These are phyloP conservation scores for Spathaspora arborariae DNA, from an alignment of 805 yeast species.

Conservation along the genomic window DNA sequence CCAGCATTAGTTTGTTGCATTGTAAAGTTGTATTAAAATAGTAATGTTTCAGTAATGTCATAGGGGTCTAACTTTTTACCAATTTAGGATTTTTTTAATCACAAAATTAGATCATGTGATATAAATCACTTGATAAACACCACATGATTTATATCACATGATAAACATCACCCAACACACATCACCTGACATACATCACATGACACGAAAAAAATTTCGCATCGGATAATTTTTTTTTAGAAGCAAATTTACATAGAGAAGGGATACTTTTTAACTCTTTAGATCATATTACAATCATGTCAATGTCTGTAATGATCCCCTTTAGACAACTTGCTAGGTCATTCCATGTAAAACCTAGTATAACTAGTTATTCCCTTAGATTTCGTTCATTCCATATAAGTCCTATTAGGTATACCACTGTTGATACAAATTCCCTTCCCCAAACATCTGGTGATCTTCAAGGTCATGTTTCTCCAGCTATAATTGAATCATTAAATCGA, in stretches of 20 bases:
- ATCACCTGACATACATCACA: not conserved
- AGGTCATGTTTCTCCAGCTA: constrained; percentile 10
- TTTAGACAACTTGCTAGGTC: not conserved
- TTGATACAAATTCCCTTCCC: not conserved
- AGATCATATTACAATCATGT: not conserved
- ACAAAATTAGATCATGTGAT: not conserved
- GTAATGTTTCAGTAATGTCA: too few species aligned
- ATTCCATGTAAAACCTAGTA: not conserved
- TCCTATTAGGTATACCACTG: not conserved
- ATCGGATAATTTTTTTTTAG: not conserved
- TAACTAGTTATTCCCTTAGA: not conserved
- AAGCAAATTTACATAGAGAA: not conserved
- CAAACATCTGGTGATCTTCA: not conserved
- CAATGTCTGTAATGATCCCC: not conserved
- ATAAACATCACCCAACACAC: too few species aligned
- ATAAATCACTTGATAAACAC: not conserved
- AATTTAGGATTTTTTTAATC: too few species aligned
- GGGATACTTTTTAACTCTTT: not conserved
- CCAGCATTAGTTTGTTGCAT: constrained; percentile 2
- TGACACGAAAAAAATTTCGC: not conserved
- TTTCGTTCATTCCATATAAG: not conserved
- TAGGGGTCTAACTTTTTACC: too few species aligned
- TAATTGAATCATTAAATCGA: constrained; percentile 30
- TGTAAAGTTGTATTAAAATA: not conserved
- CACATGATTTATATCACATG: too few species aligned